Conservation (phyloP, 306 rosid species). For the Myrica gale region DNA sequence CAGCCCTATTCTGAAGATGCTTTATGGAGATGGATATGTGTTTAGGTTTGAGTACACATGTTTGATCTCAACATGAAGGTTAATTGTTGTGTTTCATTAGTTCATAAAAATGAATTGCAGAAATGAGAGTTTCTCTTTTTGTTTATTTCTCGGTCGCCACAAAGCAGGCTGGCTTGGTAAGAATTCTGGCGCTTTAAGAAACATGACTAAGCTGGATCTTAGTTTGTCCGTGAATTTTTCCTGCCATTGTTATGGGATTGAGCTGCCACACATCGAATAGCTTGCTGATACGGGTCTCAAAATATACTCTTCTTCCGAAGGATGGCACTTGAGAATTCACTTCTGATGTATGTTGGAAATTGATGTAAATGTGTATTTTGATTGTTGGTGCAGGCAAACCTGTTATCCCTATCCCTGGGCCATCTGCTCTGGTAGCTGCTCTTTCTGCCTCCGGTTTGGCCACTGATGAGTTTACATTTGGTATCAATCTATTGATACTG, state of each 20-base stretch:
- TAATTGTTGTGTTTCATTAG: not conserved
- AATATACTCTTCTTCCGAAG: not conserved
- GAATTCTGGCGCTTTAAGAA: not conserved
- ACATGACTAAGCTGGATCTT: not conserved
- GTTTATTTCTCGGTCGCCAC: not conserved
- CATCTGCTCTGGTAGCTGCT: conserved; percentile 86
- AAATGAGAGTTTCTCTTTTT: not conserved
- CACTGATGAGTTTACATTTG: conserved; percentile 79
- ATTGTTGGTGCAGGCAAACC: conserved; percentile 65
- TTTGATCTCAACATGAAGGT: not conserved
- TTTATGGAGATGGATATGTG: not conserved
- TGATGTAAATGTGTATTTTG: not conserved
- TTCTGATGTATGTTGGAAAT: not conserved
- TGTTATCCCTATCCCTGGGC: conserved; percentile 89
- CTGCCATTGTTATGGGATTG: not conserved
- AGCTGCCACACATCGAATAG: not conserved
- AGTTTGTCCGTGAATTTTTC: not conserved
- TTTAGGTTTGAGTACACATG: not conserved
- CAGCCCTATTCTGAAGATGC: not conserved
- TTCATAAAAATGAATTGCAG: not conserved
- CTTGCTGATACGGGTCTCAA: not conserved
- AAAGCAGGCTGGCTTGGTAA: not conserved
- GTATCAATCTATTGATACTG: conserved; percentile 40
- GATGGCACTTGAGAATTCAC: not conserved
- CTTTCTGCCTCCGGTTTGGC: conserved; percentile 84